These are phyloP conservation scores for Rhododendron griersonianum DNA, from an alignment of 148 eudicot species.

Conservation along the genomic window DNA sequence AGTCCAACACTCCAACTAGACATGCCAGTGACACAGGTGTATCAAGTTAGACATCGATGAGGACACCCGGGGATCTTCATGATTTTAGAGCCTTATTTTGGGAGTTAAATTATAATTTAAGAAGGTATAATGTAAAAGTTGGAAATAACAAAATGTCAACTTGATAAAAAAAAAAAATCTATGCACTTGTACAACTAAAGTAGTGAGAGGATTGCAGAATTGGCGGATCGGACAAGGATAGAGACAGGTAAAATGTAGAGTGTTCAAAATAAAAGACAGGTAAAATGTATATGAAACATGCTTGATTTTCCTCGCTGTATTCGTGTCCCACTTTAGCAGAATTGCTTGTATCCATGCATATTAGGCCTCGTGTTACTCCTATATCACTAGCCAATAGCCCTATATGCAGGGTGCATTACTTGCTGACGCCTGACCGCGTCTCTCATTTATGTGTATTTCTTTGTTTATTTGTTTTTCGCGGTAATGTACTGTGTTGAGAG, in stretches of 20 bases:
- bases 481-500: background rate
- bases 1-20: background rate
- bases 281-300: background rate
- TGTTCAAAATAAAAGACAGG: background rate
- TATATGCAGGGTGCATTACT: background rate
- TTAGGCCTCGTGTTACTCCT: background rate
- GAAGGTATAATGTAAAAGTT: background rate
- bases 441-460: background rate
- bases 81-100: background rate
- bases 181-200: background rate
- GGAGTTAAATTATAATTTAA: background rate
- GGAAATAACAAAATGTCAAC: background rate
- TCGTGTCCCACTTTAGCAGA: background rate
- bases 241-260: background rate
- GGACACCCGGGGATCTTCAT: background rate
- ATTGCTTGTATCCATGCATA: background rate
- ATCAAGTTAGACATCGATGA: background rate
- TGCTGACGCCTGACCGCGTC: background rate
- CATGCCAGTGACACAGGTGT: background rate
- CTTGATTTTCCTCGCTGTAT: background rate
- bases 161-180: background rate
- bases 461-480: background rate
- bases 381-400: background rate
- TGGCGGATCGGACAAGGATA: background rate
- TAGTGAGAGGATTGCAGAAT: background rate